Base-by-base conservation (phyloP, 2,329 filamentous ascomycete species). In the Ceratocystis harringtonii region DNA sequence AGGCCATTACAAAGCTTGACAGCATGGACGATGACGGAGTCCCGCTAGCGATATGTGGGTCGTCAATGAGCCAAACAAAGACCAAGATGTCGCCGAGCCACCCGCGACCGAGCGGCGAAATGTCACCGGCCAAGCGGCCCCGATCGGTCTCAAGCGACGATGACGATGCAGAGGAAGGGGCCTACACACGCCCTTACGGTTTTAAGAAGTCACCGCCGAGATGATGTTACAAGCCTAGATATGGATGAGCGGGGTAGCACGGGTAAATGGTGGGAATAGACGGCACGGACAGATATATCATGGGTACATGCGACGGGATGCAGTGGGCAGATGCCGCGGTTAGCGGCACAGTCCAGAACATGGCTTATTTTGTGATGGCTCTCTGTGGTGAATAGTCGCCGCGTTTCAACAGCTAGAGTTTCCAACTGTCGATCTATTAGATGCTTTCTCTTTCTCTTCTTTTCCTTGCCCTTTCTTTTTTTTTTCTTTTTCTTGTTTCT, bases 1-100 rank as follows among this genome's bases (percentile, higher is more conserved):
- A 74, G 44, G 78, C 77, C 0, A 69, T 85, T 58, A 73, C 73
- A 3, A 74, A 75, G 43, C 72, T 85, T 19, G 78, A 80, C 12
- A 74, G 75, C 41, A 68, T 67, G n/a, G 61, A 66, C 32, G 67
- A 65, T 25, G 25, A 62, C 5, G 61, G 66, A 15, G 41, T 62
- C 2, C 66, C 66, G 17, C 44, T 65, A 4, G 10, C 57, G 1
- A 6, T 61, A 15, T n/a, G 32, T 28, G 43, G 19, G 8, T 22
- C 41, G 22, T 22, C 57, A 36, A 19, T 17, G 44, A 48, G n/a
- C 50, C 36, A 45, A n/a, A n/a, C 30, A 12, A 32, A 36, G 19
- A 19, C 50, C 19, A 57, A 32, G 25, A 25, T 58, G 1, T n/a
- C 57, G 8, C 28, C 41, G 4, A 62, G 70, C 7, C 72, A 71